These are phyloP conservation scores for Rubia balearica DNA, from an alignment of 305 asterid species.

Conservation along the genomic window DNA sequence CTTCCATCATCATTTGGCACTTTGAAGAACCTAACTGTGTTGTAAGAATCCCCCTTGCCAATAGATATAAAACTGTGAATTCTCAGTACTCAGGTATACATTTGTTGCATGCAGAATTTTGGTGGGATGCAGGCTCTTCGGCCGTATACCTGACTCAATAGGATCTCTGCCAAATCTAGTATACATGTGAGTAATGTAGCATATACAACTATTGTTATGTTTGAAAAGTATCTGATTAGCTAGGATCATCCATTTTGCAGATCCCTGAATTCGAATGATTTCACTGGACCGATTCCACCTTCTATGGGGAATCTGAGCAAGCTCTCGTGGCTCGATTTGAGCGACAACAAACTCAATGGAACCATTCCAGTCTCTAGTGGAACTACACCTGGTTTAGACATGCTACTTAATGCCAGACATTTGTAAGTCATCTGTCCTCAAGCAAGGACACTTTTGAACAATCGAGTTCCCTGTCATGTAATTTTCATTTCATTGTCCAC, in stretches of 20 bases:
- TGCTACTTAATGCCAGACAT: conserved; percentile 55
- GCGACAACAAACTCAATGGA: conserved; percentile 61
- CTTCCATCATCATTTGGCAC: conserved; percentile 72
- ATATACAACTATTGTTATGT: not conserved
- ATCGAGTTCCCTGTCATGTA: not conserved
- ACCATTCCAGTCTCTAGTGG: conserved; percentile 57
- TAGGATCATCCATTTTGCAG: conserved; percentile 28
- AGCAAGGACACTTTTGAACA: not conserved
- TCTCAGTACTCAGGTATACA: conserved; percentile 3
- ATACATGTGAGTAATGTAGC: conserved; percentile 46
- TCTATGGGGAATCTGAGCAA: conserved; percentile 60
- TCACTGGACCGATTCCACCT: conserved; percentile 71
- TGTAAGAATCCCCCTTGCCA: conserved; percentile 41
- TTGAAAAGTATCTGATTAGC: not conserved
- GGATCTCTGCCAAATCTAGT: conserved; percentile 70
- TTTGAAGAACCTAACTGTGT: conserved; percentile 51
- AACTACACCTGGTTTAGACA: conserved; percentile 57
- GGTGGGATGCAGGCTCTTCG: conserved; percentile 74
- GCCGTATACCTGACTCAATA: conserved; percentile 75
- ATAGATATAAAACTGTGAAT: conserved; percentile 9
- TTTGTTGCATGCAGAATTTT: conserved; percentile 48
- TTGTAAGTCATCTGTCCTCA: conserved; percentile 42
- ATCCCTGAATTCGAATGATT: conserved; percentile 60
- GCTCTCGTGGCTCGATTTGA: conserved; percentile 79
- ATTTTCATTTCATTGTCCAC: conserved; percentile 16